Evolutionary conservation across 805 yeast species (phyloP).

Genomic region (Teunomyces barrocoloradensis): DNA sequence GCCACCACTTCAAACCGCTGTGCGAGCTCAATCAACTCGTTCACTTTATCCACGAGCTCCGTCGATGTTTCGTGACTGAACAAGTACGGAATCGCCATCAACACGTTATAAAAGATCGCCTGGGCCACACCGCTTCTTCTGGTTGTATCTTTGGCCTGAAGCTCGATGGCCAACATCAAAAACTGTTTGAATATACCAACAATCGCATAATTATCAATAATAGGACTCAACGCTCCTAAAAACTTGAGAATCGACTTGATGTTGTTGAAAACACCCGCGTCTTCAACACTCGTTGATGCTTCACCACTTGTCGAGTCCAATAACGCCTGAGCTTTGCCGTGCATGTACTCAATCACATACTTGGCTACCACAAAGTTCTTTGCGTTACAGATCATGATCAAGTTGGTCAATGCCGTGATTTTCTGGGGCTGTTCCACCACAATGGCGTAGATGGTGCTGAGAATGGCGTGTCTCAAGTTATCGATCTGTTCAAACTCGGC

Average conservation of each 20-base stretch:
- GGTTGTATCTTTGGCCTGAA: slow-evolving; percentile 40
- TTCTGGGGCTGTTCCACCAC: slow-evolving; percentile 91
- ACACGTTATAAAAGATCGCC: slow-evolving; percentile 59
- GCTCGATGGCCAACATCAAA: slow-evolving; percentile 51
- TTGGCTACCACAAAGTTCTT: slow-evolving; percentile 65
- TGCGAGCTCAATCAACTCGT: slow-evolving; percentile 48
- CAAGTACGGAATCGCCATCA: slow-evolving; percentile 65
- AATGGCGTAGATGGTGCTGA: slow-evolving; percentile 65
- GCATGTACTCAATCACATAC: slow-evolving; percentile 66
- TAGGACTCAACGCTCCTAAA: slow-evolving; percentile 61
- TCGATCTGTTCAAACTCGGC: slow-evolving; percentile 64
- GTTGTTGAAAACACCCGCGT: slow-evolving; percentile 64
- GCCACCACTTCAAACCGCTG: slow-evolving; percentile 32
- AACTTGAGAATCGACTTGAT: slow-evolving; percentile 71
- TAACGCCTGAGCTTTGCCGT: slow-evolving; percentile 56
- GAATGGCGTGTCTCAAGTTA: slow-evolving; percentile 54
- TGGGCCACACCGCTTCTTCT: slow-evolving; percentile 62
- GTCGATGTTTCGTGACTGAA: slow-evolving; percentile 41
- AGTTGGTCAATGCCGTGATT: slow-evolving; percentile 64
- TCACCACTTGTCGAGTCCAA: slow-evolving; percentile 35
- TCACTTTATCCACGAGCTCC: slow-evolving; percentile 32
- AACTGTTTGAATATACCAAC: slow-evolving; percentile 50
- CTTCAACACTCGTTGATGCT: slow-evolving; percentile 24
- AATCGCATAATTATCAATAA: slow-evolving; percentile 47
- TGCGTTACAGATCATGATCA: slow-evolving; percentile 65